These are phyloP conservation scores for Hirschfeldia incana DNA, from an alignment of 345 rosid genomes.

Conservation along the genomic window DNA sequence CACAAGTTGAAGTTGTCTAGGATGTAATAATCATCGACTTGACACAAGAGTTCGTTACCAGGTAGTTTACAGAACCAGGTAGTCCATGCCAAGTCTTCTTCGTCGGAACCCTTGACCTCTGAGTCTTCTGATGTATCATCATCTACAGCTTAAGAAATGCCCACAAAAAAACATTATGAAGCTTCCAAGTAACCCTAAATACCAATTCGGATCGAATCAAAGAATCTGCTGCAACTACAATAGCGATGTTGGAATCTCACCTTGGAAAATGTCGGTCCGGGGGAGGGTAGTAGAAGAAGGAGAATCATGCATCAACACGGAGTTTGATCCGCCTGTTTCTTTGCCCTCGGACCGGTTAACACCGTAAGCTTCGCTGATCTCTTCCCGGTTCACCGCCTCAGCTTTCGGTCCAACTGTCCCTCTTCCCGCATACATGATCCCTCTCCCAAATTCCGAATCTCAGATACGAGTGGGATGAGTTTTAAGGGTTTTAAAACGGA, in stretches of 20 bases:
- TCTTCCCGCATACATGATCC: neutral
- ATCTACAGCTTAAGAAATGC: neutral
- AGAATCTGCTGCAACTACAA: neutral
- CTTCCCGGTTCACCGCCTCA: conserved; percentile 67
- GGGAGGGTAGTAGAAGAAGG: conserved; percentile 54
- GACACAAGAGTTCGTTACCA: neutral
- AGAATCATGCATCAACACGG: conserved; percentile 49
- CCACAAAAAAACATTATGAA: neutral
- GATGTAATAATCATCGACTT: neutral
- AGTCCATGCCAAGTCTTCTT: neutral
- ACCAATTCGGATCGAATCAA: neutral
- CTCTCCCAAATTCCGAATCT: neutral
- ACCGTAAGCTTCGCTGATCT: conserved; percentile 66
- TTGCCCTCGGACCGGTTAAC: conserved; percentile 71
- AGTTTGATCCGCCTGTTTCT: conserved; percentile 33
- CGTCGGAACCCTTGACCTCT: neutral
- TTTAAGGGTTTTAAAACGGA: neutral
- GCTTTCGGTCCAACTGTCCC: neutral
- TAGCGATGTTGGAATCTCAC: conserved; percentile 33
- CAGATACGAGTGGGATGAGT: neutral
- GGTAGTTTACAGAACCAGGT: neutral
- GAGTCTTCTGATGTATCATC: neutral
- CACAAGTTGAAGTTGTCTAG: neutral
- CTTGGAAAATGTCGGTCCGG: conserved; percentile 52
- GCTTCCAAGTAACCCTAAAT: neutral